Percentiles rank a stretch among this genome's conserved stretches.
phyloP scores from a whole-genome alignment of 2,329 filamentous ascomycete genomes.

The Xylariaceae sp. region DNA sequence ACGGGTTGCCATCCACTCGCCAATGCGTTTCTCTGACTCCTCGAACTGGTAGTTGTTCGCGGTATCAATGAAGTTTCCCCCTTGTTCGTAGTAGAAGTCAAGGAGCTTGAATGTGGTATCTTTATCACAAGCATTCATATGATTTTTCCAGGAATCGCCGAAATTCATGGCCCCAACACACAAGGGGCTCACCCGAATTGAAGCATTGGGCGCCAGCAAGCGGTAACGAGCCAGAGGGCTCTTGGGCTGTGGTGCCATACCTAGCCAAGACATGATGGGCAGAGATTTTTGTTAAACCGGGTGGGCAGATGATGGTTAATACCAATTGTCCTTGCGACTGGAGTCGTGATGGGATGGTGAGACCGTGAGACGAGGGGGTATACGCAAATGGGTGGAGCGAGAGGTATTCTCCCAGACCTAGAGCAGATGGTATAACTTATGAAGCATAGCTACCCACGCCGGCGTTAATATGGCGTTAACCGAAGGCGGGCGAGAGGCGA shows the following conservation, averaged over 20 bases:
- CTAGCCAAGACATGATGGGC: constrained; percentile 28
- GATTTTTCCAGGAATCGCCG: constrained; percentile 49
- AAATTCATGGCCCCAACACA: constrained; percentile 59
- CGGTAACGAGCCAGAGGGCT: constrained; percentile 63
- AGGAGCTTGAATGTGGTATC: constrained; percentile 59
- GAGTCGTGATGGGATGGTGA: too few species aligned
- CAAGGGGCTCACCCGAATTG: constrained; percentile 63
- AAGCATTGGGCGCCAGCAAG: constrained; percentile 61
- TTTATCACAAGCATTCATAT: constrained; percentile 64
- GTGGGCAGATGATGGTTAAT: too few species aligned
- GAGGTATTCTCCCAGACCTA: too few species aligned
- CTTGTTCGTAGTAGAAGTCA: constrained; percentile 59
- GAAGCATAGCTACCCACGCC: too few species aligned
- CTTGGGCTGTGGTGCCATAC: constrained; percentile 42
- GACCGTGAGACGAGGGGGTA: too few species aligned
- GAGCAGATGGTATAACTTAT: too few species aligned
- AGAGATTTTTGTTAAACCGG: too few species aligned
- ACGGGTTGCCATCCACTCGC: constrained; percentile 65
- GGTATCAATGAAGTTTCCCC: constrained; percentile 73
- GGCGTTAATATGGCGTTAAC: too few species aligned
- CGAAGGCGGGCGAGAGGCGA: too few species aligned
- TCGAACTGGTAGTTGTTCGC: constrained; percentile 63
- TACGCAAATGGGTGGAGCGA: too few species aligned
- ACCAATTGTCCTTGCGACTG: too few species aligned
- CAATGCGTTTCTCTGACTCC: constrained; percentile 63